Evolutionary conservation across 257 asterid species (phyloP).

Genomic region (Solanum bulbocastanum): DNA sequence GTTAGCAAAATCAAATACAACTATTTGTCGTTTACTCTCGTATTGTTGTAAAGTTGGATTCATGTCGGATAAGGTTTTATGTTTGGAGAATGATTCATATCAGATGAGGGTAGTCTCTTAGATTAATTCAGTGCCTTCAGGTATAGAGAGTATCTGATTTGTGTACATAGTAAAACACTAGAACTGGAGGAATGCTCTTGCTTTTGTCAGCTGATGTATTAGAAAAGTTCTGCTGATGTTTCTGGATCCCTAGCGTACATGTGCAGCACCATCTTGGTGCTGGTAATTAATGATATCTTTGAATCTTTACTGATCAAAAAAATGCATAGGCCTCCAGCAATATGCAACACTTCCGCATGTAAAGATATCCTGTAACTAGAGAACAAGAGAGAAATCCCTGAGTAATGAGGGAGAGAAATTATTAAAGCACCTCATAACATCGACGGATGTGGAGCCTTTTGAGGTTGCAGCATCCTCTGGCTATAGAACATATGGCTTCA

Average conservation of each 20-base stretch:
- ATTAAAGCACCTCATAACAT: conserved; percentile 65
- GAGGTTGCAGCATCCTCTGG: conserved; percentile 70
- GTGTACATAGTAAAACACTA: background rate
- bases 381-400: background rate
- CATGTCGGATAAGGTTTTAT: background rate
- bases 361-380: background rate
- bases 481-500: conserved; percentile 69
- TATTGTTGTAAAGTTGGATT: background rate
- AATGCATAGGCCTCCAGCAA: background rate
- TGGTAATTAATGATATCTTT: background rate
- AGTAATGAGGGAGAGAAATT: background rate
- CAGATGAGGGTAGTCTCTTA: background rate
- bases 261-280: background rate
- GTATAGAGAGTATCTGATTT: background rate
- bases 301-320: background rate
- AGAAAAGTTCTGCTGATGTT: background rate
- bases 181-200: background rate
- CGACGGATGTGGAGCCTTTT: conserved; percentile 83
- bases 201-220: background rate
- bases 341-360: background rate
- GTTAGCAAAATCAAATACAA: background rate
- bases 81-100: background rate
- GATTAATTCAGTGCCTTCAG: background rate
- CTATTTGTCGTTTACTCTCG: background rate
- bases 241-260: background rate